phyloP scores from a whole-genome alignment of 1,284 basidiomycete species.

The Moesziomyces antarcticus region DNA sequence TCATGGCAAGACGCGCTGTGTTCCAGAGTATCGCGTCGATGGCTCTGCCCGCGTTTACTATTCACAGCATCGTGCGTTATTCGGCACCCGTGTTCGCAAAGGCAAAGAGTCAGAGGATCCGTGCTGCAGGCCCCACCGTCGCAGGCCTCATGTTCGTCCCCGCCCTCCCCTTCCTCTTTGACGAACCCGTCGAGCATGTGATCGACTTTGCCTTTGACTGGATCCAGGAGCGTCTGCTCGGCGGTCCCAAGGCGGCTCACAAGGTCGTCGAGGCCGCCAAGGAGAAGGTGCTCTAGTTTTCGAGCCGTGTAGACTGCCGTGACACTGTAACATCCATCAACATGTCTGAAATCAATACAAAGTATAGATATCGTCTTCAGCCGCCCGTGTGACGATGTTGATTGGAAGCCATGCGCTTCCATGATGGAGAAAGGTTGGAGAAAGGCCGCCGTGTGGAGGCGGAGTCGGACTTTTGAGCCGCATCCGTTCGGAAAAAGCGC shows the following conservation, averaged over 20 bases:
- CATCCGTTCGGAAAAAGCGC: too few species aligned
- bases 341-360: too few species aligned
- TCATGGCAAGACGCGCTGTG: slow-evolving; percentile 56
- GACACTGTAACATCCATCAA: too few species aligned
- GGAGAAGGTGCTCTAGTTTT: slow-evolving; percentile 30
- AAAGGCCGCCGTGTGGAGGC: too few species aligned
- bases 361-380: too few species aligned
- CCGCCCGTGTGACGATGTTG: too few species aligned
- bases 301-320: too few species aligned
- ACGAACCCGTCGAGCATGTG: slow-evolving; percentile 70
- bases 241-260: slow-evolving; percentile 23
- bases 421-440: too few species aligned
- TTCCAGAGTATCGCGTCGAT: slow-evolving; percentile 66
- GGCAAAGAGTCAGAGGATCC: slow-evolving; percentile 75
- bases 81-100: slow-evolving; percentile 80
- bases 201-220: slow-evolving; percentile 71
- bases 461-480: too few species aligned
- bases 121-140: slow-evolving; percentile 82
- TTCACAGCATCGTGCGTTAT: slow-evolving; percentile 70
- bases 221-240: slow-evolving; percentile 56
- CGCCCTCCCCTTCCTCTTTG: slow-evolving; percentile 55
- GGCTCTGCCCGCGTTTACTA: slow-evolving; percentile 62
- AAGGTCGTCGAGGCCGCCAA: slow-evolving; percentile 30
- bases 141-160: slow-evolving; percentile 73
- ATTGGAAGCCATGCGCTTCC: too few species aligned